These are phyloP conservation scores for Plasmodium blacklocki DNA, from an alignment of 169 alveolate species.

Conservation along the genomic window DNA sequence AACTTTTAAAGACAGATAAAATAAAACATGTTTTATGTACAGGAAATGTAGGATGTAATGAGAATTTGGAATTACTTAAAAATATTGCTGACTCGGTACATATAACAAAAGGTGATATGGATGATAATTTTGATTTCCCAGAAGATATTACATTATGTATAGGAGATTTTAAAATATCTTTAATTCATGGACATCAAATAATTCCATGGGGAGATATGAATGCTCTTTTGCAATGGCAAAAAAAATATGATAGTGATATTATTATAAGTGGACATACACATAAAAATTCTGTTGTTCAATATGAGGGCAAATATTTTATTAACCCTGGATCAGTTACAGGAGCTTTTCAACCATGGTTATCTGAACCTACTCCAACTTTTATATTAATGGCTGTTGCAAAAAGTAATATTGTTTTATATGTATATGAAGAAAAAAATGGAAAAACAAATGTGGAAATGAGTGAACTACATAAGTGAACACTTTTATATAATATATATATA, in stretches of 20 bases:
- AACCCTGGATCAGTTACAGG: slow-evolving; percentile 97
- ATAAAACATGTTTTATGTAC: slow-evolving; percentile 85
- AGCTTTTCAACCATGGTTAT: slow-evolving; percentile 91
- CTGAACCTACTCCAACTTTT: slow-evolving; percentile 85
- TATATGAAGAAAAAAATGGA: slow-evolving; percentile 87
- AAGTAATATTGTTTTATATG: slow-evolving; percentile 82
- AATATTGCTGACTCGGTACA: slow-evolving; percentile 85
- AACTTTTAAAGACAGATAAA: slow-evolving; percentile 85
- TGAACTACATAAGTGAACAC: slow-evolving; percentile 77
- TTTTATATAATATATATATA: too few relatives aligned
- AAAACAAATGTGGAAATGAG: slow-evolving; percentile 87
- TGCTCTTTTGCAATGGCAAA: slow-evolving; percentile 88
- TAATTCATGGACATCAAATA: slow-evolving; percentile 95
- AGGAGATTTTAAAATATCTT: slow-evolving; percentile 94
- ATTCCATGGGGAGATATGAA: slow-evolving; percentile 95
- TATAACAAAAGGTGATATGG: slow-evolving; percentile 88
- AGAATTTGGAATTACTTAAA: slow-evolving; percentile 81
- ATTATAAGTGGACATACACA: slow-evolving; percentile 94
- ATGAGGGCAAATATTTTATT: slow-evolving; percentile 92
- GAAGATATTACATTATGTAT: slow-evolving; percentile 78
- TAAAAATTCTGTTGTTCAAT: slow-evolving; percentile 84
- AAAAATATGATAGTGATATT: slow-evolving; percentile 92
- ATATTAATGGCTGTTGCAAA: slow-evolving; percentile 87
- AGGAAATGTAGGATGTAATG: slow-evolving; percentile 86
- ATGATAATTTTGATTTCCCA: slow-evolving; percentile 79